Base-by-base conservation (phyloP, 1,284 basidiomycete species). In the Cystobasidium pallidum region DNA sequence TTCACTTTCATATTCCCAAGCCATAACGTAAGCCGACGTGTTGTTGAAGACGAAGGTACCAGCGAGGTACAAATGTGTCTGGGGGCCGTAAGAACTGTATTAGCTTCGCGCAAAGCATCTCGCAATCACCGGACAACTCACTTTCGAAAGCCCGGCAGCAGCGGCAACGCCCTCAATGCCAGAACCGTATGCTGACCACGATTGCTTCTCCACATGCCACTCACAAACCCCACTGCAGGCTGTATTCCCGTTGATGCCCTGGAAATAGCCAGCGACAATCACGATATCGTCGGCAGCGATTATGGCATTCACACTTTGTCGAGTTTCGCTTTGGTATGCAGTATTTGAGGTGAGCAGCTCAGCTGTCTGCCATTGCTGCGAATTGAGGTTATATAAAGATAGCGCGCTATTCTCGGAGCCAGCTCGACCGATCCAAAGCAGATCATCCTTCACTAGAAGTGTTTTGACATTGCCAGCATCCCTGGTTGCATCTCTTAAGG, bases 211-310 rank as follows among this genome's bases (percentile, higher is more conserved):
- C 2, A 84, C 86, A 78, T 93, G 88, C 80, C 91, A 89, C 24
- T 86, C 83, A 81, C 95, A 99, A 58, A 98, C 87, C 26, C 36
- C 34, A 1, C 86, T 89, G 41, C 86, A 85, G 81, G 95, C 98
- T 0, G 83, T 81, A 21, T 91, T 82, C 0, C 87, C 86, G 8
- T 93, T 94, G 1, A 91, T 92, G 52, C 87, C 85, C 0, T 86
- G 83, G 77, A 99, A 98, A 19, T 88, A 87, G 30, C 95, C 95
- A 2, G 90, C 91, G 4, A 95, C 90, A 64, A 96, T 83, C 66
- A 98, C 80, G 1, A 84, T 85, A 63, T 88, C 85, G 32, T 86
- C 81, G 77, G 91, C 86, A 68, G 85, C 84, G 4, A 86, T 86
- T 77, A 98, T 86, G 0, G 88, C 88, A 57, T 89, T 88, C 72